Base-by-base conservation (phyloP, 2,329 filamentous ascomycete species). In the Colletotrichum aenigma region DNA sequence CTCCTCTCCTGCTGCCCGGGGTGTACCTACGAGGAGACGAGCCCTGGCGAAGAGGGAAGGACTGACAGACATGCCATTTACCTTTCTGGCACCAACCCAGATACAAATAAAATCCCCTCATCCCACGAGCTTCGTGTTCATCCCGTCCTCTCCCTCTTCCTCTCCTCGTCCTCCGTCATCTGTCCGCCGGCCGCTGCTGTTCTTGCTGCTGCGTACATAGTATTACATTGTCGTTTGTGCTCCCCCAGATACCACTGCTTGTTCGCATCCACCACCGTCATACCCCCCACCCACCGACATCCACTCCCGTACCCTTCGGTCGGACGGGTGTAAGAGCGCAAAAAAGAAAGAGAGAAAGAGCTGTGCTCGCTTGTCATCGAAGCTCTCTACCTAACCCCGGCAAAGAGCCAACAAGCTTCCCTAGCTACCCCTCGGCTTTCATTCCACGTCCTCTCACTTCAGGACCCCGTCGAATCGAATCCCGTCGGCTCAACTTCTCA, bases 71-170 rank as follows among this genome's bases (percentile, higher is more conserved):
- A 38, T 34, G 26, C 16, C 56, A 43, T 34, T 32, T 28, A 56
- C 65, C 3, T 48, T 56, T 55, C 10, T 32, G 65, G 58, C 16
- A 55, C 55, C 70, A 72, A 38, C 43, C 38, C 67, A 30, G 60
- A 64, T 70, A 74, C 38, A 68, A 77, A 69, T 48, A 48, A 77
- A 76, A 76, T 68, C 58, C 76, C 69, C 69, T 70, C 74, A 13
- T 70, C 66, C 76, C 76, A 66, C 68, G 38, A 75, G 67, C 62
- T 71, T 66, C 48, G 32, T 52, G 36, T 77, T 75, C 68, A 34
- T 75, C 66, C 62, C 16, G 60, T 64, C 60, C 48, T 24, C 30
- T 16, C 15, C 69, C 61, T 26, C 61, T 64, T 67, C 43, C 60
- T 65, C 65, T 66, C 55, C 32, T 34, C 62, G 56, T 66, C 60